Evolutionary conservation across 768 basidiomycete genomes (phyloP).

Genomic region (Auriculariales sp.): DNA sequence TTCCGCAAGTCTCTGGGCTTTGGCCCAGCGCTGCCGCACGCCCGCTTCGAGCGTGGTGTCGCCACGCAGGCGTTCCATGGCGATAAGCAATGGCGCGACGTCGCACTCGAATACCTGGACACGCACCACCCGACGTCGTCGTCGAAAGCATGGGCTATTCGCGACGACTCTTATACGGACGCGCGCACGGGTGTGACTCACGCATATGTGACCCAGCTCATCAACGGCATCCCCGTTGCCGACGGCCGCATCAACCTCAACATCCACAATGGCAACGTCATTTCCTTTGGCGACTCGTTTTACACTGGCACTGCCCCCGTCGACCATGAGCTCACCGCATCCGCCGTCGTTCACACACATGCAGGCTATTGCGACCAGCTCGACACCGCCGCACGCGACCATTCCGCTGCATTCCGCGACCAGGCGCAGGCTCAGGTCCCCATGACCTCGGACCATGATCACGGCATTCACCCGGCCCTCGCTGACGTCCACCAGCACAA

Average conservation of each 20-base stretch:
- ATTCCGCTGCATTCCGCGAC: constrained; percentile 14
- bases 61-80: constrained; percentile 23
- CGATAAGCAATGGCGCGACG: constrained; percentile 34
- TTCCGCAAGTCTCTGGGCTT: constrained; percentile 83
- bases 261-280: constrained; percentile 64
- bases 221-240: constrained; percentile 76
- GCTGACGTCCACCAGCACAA: background rate
- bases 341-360: constrained; percentile 31
- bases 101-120: constrained; percentile 21
- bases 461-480: background rate
- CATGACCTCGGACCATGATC: constrained; percentile 11
- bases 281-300: constrained; percentile 87
- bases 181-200: constrained; percentile 74
- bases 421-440: constrained; percentile 1
- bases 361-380: constrained; percentile 44
- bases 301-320: constrained; percentile 45
- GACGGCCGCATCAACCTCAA: constrained; percentile 93
- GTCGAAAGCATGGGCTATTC: constrained; percentile 22
- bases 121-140: background rate
- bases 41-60: constrained; percentile 20
- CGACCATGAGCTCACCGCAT: constrained; percentile 12
- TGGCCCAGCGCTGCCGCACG: constrained; percentile 66
- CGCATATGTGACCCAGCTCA: constrained; percentile 71
- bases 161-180: constrained; percentile 82
- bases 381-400: constrained; percentile 22